Evolutionary conservation across 2,329 filamentous ascomycete species (phyloP).

Genomic region (Elsinoe ampelina): DNA sequence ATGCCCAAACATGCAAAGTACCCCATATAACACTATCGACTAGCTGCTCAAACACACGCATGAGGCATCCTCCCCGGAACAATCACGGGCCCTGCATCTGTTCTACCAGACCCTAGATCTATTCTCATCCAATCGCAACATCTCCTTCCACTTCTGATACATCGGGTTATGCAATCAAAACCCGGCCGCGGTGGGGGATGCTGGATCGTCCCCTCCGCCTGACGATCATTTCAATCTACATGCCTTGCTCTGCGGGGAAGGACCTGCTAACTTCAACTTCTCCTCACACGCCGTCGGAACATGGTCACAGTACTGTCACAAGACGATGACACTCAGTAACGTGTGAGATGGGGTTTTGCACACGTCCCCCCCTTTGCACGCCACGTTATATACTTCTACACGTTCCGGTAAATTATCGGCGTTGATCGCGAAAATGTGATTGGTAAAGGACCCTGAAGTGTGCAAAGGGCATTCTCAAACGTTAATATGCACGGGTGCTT

Average conservation of each 20-base stretch:
- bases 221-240: slow-evolving; percentile 7
- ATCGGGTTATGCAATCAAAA: background rate
- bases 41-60: background rate
- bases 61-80: background rate
- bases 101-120: background rate
- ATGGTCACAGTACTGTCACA: slow-evolving; percentile 8
- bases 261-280: background rate
- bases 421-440: no score
- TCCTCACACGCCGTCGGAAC: background rate
- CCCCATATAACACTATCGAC: no score
- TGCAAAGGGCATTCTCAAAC: no score
- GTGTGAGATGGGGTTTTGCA: no score
- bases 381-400: no score
- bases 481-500: background rate
- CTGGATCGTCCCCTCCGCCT: background rate
- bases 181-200: slow-evolving; percentile 5
- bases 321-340: background rate
- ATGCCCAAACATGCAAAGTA: background rate
- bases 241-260: slow-evolving; percentile 10
- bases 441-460: no score
- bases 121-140: background rate
- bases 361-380: no score
- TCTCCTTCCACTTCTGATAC: slow-evolving; percentile 8
- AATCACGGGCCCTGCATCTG: slow-evolving; percentile 1
- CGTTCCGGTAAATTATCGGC: no score